Evolutionary conservation across 129 eudicot species (phyloP).

Genomic region (sunflower (Helianthus annuus)): HanXRQr2.0-SUNRISE NC_035442.2:165327729-165328228

Average conservation of each 20-base stretch:
- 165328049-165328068: conserved; percentile 15
- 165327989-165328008: conserved; percentile 20
- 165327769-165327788: too few relatives aligned
- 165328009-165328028: conserved; percentile 16
- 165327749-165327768: too few relatives aligned
- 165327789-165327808: too few relatives aligned
- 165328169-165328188: conserved; percentile 9
- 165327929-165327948: neutral
- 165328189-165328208: neutral
- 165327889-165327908: too few relatives aligned
- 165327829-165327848: too few relatives aligned
- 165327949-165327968: neutral
- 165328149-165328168: conserved; percentile 14
- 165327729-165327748: too few relatives aligned
- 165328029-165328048: conserved; percentile 19
- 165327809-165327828: too few relatives aligned
- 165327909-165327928: conserved; percentile 21
- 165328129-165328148: neutral
- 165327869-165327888: too few relatives aligned
- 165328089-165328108: conserved; percentile 14
- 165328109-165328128: conserved; percentile 18
- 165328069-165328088: conserved; percentile 1
- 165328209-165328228: conserved; percentile 17
- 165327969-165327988: conserved; percentile 20
- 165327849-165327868: too few relatives aligned